phyloP scores from a whole-genome alignment of 2,329 filamentous ascomycete genomes.

The Apiospora malaysiana region DNA sequence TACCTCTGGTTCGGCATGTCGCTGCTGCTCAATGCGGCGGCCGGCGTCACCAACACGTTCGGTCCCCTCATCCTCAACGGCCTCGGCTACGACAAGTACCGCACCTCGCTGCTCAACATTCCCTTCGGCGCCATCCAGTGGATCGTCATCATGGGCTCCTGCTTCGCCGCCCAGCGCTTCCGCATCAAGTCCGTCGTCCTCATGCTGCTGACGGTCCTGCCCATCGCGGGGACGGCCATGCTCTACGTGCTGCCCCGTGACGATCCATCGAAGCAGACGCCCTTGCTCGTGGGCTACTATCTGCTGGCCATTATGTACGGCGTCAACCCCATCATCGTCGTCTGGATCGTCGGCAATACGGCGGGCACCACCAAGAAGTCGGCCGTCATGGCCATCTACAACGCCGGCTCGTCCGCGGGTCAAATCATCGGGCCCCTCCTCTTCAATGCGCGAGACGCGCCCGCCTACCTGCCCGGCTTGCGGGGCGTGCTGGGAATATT shows the following conservation, averaged over 20 bases:
- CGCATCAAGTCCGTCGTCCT: constrained; percentile 64
- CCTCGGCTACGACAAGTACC: constrained; percentile 64
- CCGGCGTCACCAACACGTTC: constrained; percentile 67
- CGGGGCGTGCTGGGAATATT: constrained; percentile 61
- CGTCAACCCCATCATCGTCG: constrained; percentile 68
- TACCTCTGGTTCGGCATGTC: constrained; percentile 67
- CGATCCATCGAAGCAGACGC: constrained; percentile 45
- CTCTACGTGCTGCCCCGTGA: constrained; percentile 58
- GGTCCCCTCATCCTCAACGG: constrained; percentile 67
- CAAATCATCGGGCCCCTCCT: constrained; percentile 72
- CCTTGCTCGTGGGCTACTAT: constrained; percentile 67
- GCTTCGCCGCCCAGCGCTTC: constrained; percentile 61
- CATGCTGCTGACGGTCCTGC: constrained; percentile 59
- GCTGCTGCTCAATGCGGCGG: constrained; percentile 68
- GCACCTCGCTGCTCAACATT: constrained; percentile 67
- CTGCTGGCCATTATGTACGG: constrained; percentile 70
- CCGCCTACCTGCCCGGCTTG: constrained; percentile 63
- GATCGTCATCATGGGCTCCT: constrained; percentile 61
- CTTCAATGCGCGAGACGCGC: constrained; percentile 63
- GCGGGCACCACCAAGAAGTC: constrained; percentile 72
- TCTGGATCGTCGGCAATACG: constrained; percentile 74
- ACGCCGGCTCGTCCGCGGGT: constrained; percentile 65
- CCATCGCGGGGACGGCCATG: constrained; percentile 64
- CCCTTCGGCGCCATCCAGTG: constrained; percentile 69
- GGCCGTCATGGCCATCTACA: constrained; percentile 67